Evolutionary conservation across 371 early-diverging fungal species (phyloP).

Genomic region (Chytridium lagenaria): DNA sequence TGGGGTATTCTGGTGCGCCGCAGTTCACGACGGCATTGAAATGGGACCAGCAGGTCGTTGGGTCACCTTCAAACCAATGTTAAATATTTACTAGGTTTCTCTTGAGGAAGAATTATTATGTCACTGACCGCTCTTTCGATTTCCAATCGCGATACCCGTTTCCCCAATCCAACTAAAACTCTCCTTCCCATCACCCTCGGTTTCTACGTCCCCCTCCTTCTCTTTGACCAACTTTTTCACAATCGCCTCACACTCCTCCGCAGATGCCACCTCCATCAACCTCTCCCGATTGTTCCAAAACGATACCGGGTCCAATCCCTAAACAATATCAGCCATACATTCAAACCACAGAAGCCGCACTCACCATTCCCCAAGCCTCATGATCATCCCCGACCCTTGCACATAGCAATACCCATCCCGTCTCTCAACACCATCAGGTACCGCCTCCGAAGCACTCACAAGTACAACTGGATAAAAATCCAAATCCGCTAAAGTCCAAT

Average conservation of each 20-base stretch:
- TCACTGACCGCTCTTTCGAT: constrained; percentile 51
- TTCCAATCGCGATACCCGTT: constrained; percentile 69
- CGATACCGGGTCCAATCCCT: constrained; percentile 68
- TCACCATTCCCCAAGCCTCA: constrained; percentile 80
- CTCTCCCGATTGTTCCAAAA: constrained; percentile 73
- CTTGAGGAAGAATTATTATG: neutral
- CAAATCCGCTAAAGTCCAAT: constrained; percentile 18
- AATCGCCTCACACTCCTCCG: constrained; percentile 56
- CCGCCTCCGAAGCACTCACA: constrained; percentile 69
- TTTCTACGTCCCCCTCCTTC: neutral
- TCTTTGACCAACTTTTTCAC: constrained; percentile 33
- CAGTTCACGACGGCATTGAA: constrained; percentile 76
- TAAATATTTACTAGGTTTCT: neutral
- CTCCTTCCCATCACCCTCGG: neutral
- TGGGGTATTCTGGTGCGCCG: constrained; percentile 53
- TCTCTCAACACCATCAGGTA: constrained; percentile 60
- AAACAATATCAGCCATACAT: neutral
- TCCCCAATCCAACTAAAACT: constrained; percentile 60
- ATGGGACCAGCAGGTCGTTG: constrained; percentile 60
- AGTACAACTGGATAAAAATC: constrained; percentile 43
- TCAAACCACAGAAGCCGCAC: neutral
- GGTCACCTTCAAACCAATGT: constrained; percentile 53
- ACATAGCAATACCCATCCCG: constrained; percentile 74
- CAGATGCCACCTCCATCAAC: constrained; percentile 51
- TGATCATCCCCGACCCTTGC: constrained; percentile 92